These are phyloP conservation scores for Leccinum imitatum DNA, from an alignment of 768 basidiomycete species.

Conservation along the genomic window DNA sequence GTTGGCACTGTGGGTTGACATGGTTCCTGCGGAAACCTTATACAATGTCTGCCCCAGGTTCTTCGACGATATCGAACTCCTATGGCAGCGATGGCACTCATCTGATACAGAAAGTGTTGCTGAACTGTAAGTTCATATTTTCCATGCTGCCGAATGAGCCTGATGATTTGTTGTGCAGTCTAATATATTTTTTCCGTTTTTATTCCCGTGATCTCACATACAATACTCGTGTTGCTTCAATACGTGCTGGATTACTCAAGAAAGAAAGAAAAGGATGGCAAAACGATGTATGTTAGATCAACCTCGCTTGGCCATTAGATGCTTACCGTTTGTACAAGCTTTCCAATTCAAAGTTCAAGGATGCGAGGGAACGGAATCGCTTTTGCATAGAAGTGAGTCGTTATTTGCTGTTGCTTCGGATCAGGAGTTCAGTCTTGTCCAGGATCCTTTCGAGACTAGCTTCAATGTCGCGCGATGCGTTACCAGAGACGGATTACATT, in stretches of 20 bases:
- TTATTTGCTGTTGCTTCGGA: neutral
- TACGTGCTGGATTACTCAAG: constrained; percentile 83
- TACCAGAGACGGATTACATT: constrained; percentile 95
- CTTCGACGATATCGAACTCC: constrained; percentile 94
- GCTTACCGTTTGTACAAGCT: constrained; percentile 37
- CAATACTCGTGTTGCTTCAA: constrained; percentile 87
- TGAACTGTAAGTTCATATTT: constrained; percentile 64
- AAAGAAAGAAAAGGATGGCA: constrained; percentile 96
- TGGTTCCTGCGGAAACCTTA: constrained; percentile 14
- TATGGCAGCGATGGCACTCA: constrained; percentile 90
- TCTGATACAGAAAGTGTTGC: constrained; percentile 90
- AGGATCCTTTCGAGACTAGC: constrained; percentile 96
- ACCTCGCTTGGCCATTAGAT: neutral
- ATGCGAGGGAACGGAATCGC: constrained; percentile 85
- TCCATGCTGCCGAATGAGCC: neutral
- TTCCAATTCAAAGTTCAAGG: constrained; percentile 55
- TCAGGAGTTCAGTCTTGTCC: constrained; percentile 2
- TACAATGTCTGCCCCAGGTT: constrained; percentile 54
- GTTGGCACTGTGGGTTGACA: constrained; percentile 38
- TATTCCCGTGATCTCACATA: constrained; percentile 93
- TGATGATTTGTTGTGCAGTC: constrained; percentile 42
- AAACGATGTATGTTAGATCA: constrained; percentile 68
- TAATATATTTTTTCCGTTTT: constrained; percentile 98
- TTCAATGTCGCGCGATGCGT: constrained; percentile 98
- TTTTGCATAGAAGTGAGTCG: constrained; percentile 87